Percentiles rank a stretch among this genome's conserved stretches.
phyloP scores from a whole-genome alignment of 108 stramenopile genomes.

The Cyclotella kingstonii region DNA sequence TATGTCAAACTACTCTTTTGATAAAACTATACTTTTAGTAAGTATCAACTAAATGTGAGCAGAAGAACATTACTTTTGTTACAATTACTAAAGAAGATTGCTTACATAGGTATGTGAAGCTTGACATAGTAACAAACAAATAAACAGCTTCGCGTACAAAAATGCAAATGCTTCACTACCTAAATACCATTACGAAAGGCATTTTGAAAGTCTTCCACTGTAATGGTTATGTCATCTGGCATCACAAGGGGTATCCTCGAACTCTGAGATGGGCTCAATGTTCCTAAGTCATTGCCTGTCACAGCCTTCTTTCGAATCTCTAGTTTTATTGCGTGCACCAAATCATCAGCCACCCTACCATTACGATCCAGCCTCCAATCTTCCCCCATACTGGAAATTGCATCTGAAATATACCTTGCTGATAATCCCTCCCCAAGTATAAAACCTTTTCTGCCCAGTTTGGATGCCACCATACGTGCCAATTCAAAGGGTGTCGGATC shows the following conservation, averaged over 20 bases:
- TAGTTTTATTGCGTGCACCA: slow-evolving; percentile 65
- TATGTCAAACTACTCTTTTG: too few species aligned
- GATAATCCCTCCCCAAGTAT: slow-evolving; percentile 74
- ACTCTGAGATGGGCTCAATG: slow-evolving; percentile 66
- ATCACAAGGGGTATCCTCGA: slow-evolving; percentile 67
- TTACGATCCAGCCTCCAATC: slow-evolving; percentile 85
- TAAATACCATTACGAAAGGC: slow-evolving; percentile 85
- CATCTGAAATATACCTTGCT: slow-evolving; percentile 67
- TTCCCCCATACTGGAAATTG: slow-evolving; percentile 76
- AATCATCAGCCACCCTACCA: slow-evolving; percentile 73
- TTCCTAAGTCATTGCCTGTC: slow-evolving; percentile 66
- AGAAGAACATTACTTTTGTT: too few species aligned
- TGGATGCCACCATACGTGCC: slow-evolving; percentile 78
- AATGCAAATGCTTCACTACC: not conserved
- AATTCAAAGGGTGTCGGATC: slow-evolving; percentile 74
- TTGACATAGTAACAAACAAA: too few species aligned
- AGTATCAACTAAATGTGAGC: too few species aligned
- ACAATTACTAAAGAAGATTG: too few species aligned
- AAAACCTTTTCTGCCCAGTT: slow-evolving; percentile 64
- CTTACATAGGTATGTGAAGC: too few species aligned
- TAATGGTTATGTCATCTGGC: slow-evolving; percentile 81
- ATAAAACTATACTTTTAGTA: too few species aligned
- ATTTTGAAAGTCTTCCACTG: slow-evolving; percentile 88
- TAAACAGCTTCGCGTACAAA: too few species aligned
- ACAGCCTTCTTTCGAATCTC: slow-evolving; percentile 63